These are phyloP conservation scores for Mollisiaceae sp. DNA, from an alignment of 2,329 filamentous ascomycete genomes.

Conservation along the genomic window DNA sequence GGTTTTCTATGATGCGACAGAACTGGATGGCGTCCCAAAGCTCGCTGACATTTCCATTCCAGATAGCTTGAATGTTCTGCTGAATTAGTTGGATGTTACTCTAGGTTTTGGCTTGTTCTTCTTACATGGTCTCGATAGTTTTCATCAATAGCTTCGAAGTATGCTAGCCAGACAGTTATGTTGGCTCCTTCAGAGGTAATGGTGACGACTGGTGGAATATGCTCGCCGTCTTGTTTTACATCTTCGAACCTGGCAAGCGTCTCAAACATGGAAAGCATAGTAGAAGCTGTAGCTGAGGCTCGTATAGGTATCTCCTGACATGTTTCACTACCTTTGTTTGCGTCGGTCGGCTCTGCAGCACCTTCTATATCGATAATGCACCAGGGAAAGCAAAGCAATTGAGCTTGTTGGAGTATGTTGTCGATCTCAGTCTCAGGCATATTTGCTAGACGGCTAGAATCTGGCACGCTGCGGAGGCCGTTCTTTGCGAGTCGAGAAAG, in stretches of 20 bases:
- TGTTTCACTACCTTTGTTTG: background rate
- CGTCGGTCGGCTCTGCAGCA: background rate
- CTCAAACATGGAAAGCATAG: slow-evolving; percentile 15
- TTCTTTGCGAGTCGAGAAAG: background rate
- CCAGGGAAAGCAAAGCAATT: background rate
- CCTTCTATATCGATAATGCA: background rate
- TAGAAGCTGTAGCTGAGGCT: slow-evolving; percentile 12
- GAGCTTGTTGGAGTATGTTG: background rate
- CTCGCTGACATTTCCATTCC: slow-evolving; percentile 19
- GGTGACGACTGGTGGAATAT: slow-evolving; percentile 21
- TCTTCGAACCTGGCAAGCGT: slow-evolving; percentile 19
- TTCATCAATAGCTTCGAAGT: slow-evolving; percentile 10
- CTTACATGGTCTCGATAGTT: slow-evolving; percentile 19
- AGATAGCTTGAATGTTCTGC: slow-evolving; percentile 20
- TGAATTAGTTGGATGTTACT: background rate
- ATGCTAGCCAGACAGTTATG: slow-evolving; percentile 17
- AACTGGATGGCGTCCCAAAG: slow-evolving; percentile 27
- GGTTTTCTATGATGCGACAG: slow-evolving; percentile 25
- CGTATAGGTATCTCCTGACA: background rate
- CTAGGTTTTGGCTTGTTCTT: too few relatives aligned
- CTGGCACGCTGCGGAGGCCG: background rate
- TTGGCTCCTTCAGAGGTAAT: slow-evolving; percentile 14
- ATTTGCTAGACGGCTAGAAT: background rate
- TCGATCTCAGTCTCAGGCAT: background rate
- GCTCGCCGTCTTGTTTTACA: slow-evolving; percentile 13